These are phyloP conservation scores for Pichia sp. DNA, from an alignment of 1,139 yeast species.

Conservation along the genomic window DNA sequence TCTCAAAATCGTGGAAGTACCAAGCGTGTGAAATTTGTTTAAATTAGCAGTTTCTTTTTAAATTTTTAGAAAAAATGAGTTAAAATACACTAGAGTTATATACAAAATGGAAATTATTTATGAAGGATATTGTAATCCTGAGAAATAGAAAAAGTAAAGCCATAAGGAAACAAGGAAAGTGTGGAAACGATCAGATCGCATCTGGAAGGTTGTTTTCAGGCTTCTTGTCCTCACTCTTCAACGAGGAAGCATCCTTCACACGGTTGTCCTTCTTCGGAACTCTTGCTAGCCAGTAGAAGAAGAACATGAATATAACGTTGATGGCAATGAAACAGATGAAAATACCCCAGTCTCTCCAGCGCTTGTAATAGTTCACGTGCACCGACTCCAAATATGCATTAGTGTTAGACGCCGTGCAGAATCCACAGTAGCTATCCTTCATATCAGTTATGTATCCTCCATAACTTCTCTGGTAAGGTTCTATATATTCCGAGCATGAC, in stretches of 20 bases:
- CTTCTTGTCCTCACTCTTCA: slow-evolving; percentile 24
- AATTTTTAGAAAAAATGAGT: too few species aligned
- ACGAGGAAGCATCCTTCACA: slow-evolving; percentile 26
- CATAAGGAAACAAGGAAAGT: too few species aligned
- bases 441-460: slow-evolving; percentile 40
- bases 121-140: too few species aligned
- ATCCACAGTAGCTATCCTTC: slow-evolving; percentile 41
- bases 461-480: slow-evolving; percentile 29
- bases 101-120: too few species aligned
- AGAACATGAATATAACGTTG: slow-evolving; percentile 37
- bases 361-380: slow-evolving; percentile 34
- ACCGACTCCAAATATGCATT: slow-evolving; percentile 34
- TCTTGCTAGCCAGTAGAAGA: slow-evolving; percentile 39
- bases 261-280: slow-evolving; percentile 28
- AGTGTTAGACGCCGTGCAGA: slow-evolving; percentile 40
- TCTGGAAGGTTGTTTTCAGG: slow-evolving; percentile 16
- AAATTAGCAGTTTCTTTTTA: too few species aligned
- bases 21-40: too few species aligned
- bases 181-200: slow-evolving; percentile 1
- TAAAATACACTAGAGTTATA: too few species aligned
- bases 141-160: too few species aligned
- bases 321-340: slow-evolving; percentile 45
- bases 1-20: too few species aligned
- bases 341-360: slow-evolving; percentile 62
- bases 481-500: slow-evolving; percentile 43